Evolutionary conservation across 23 red algal species (phyloP).

Genomic region (Cyanidiococcus yangmingshanensis): DNA sequence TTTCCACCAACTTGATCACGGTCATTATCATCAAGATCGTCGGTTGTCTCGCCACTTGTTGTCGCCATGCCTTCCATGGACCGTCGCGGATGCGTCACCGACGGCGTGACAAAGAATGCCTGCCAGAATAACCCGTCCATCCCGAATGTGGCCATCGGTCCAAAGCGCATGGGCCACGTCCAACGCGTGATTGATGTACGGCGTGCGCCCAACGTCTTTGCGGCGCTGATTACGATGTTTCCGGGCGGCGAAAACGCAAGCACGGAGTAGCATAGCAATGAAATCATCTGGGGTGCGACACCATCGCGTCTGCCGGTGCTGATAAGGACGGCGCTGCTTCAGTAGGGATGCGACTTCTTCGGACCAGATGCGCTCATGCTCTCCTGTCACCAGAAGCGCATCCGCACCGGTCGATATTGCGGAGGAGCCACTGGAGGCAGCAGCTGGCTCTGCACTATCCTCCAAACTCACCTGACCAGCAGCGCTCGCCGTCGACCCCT

Average conservation of each 20-base stretch:
- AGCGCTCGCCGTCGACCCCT: background rate
- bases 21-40: background rate
- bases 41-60: too few species aligned
- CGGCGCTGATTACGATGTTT: constrained; percentile 49
- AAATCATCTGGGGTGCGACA: constrained; percentile 20
- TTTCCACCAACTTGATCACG: background rate
- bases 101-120: constrained; percentile 6
- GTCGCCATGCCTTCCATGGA: too few species aligned
- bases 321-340: background rate
- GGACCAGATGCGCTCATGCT: constrained; percentile 6
- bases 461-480: background rate
- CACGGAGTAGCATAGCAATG: constrained; percentile 16
- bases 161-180: constrained; percentile 43
- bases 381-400: background rate
- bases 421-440: background rate
- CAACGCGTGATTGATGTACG: constrained; percentile 72
- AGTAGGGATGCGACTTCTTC: background rate
- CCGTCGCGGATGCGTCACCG: too few species aligned
- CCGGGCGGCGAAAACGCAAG: constrained; percentile 41
- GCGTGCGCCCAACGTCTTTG: constrained; percentile 43
- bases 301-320: background rate
- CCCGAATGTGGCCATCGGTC: background rate
- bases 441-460: background rate
- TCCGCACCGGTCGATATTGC: background rate
- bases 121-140: constrained; percentile 18